Evolutionary conservation across 306 rosid species (phyloP).

Genomic region (Ochetophila trinervis): DNA sequence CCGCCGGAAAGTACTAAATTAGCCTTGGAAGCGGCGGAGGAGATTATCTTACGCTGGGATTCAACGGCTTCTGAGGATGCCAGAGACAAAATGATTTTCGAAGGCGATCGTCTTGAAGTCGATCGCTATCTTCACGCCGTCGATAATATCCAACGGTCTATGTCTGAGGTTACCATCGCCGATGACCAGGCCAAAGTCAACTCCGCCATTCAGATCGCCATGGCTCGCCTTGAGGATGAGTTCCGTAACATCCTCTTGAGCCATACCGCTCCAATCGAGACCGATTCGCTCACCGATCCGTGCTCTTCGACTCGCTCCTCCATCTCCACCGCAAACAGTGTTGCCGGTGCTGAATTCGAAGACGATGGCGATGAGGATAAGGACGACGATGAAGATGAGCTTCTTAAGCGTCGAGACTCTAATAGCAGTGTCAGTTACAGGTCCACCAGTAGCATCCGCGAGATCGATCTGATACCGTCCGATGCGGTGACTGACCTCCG

Average conservation of each 20-base stretch:
- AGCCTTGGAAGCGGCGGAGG: slow-evolving; percentile 60
- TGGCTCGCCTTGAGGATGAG: slow-evolving; percentile 96
- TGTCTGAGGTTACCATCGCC: slow-evolving; percentile 52
- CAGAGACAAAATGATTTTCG: slow-evolving; percentile 76
- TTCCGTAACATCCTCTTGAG: slow-evolving; percentile 77
- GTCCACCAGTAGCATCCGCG: slow-evolving; percentile 75
- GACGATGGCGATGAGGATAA: slow-evolving; percentile 19
- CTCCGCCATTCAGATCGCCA: slow-evolving; percentile 92
- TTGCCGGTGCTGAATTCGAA: slow-evolving; percentile 2
- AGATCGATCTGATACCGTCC: slow-evolving; percentile 86
- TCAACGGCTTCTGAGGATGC: slow-evolving; percentile 87
- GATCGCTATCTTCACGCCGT: slow-evolving; percentile 84
- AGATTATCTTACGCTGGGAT: slow-evolving; percentile 87
- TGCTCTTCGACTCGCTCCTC: slow-evolving; percentile 34
- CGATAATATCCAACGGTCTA: slow-evolving; percentile 85
- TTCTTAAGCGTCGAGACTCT: slow-evolving; percentile 43
- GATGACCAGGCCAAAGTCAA: slow-evolving; percentile 52
- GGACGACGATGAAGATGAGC: slow-evolving; percentile 17
- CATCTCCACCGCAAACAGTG: neutral
- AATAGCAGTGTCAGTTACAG: slow-evolving; percentile 46
- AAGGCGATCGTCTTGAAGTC: slow-evolving; percentile 64
- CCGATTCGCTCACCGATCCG: slow-evolving; percentile 55
- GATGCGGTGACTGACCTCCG: slow-evolving; percentile 73
- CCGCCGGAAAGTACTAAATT: slow-evolving; percentile 37
- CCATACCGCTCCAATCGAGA: slow-evolving; percentile 67